These are phyloP conservation scores for Choiromyces venosus DNA, from an alignment of 495 filamentous ascomycete genomes.

Conservation along the genomic window DNA sequence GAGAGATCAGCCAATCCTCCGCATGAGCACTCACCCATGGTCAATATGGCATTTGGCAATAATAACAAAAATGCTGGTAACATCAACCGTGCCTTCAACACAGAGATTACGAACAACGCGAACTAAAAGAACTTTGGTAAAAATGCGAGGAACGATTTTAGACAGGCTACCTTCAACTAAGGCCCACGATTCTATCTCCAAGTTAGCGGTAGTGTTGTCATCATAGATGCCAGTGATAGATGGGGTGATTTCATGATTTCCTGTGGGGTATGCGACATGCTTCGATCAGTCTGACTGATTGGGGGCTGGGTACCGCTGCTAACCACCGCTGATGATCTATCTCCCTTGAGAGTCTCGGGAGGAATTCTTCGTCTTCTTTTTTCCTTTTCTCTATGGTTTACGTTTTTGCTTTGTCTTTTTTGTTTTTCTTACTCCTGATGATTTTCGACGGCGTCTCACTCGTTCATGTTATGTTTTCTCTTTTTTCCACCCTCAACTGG, in stretches of 20 bases:
- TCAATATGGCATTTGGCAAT: too few species aligned
- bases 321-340: neutral
- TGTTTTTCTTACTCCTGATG: neutral
- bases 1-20: neutral
- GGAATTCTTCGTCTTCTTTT: neutral
- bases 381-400: too few species aligned
- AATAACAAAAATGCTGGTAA: too few species aligned
- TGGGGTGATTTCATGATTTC: neutral
- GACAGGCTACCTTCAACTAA: neutral
- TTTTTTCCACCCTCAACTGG: neutral
- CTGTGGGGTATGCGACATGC: neutral
- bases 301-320: neutral
- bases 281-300: too few species aligned
- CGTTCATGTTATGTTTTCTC: neutral
- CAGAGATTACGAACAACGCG: too few species aligned
- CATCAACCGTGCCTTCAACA: too few species aligned
- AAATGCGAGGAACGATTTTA: neutral
- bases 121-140: too few species aligned
- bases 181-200: neutral
- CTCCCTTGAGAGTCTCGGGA: neutral
- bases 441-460: neutral
- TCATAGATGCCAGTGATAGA: too few species aligned
- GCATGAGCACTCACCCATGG: too few species aligned
- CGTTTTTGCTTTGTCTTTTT: neutral
- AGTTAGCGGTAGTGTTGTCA: neutral